Base-by-base conservation (phyloP, 108 stramenopile species). In the Cyclotella baltica region DNA sequence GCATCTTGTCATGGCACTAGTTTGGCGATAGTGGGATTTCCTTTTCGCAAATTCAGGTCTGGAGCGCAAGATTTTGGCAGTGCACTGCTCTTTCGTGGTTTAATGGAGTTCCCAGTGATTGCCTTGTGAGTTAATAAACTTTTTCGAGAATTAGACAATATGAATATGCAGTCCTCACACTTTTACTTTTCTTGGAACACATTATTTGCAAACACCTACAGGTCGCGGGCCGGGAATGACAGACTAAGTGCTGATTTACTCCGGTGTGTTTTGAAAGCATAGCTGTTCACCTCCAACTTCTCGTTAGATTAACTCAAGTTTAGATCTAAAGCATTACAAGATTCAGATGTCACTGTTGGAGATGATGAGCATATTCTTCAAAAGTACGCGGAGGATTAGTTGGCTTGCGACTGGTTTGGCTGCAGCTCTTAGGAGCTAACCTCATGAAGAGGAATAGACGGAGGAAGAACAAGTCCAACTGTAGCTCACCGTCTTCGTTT, bases 91-190 rank as follows among this genome's bases (percentile, higher is more conserved):
- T 91, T 91, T 62, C 72, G 83, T 4, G 95, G 91, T 6, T 70
- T 92, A 40, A 88, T 96, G 91, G 91, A 96, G 72, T 92, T 91
- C 69, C 95, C 95, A 13, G 46, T 88, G 13, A 69, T 93, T 68
- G 89, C 89, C 6, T 63, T 92, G 50, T 75, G 63, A 75, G 50
- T 62, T 9, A 64, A 35, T 34, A 8, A 69, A 48, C 46, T 48
- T 48, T 34, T 51, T n/a, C n/a, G n/a, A n/a, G n/a, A n/a, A n/a
- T n/a, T n/a, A n/a, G n/a, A n/a, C n/a, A n/a, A n/a, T n/a, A 3
- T 20, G 20, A 3, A 13, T 33, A n/a, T 31, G 4, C 3, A 61
- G 13, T 20, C 20, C 20, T 25, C 3, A 25, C 3, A 27, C 25
- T 4, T 11, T 27, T 56, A 23, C 22, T 56, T 56, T 56, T 5